Evolutionary conservation across 1,284 basidiomycete species (phyloP), one percentile per base, ranked within the genome.

Genomic region (Irpex rosettiformis): DNA sequence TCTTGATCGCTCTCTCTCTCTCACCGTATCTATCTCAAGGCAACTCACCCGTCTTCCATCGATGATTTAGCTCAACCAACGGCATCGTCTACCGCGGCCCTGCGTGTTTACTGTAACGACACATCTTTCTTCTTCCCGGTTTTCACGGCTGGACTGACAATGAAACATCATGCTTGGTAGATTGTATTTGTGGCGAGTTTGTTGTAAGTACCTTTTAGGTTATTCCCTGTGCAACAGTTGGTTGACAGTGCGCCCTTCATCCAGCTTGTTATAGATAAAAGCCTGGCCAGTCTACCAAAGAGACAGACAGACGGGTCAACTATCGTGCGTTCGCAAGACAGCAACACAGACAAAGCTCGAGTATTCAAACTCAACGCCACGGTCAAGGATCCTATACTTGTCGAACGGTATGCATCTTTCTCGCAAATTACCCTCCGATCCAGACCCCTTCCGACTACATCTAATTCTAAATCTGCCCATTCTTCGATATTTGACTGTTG

Each of bases 181-280:
- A 93, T 71, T 93, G 91, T 68, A 85, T 93, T 59, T 92, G 90
- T 71, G 90, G 89, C 67, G 89, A 92, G 72, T 92, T 92, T 66
- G 84, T 91, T 67, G 90, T 90, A 70, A 66, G 88, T 80, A 16
- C 58, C 21, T 47, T 52, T 18, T 21, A 27, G 33, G 48, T 30
- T 49, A 24, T 47, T 48, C 51, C 56, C n/a, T n/a, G n/a, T n/a
- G n/a, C n/a, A n/a, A n/a, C n/a, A n/a, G n/a, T n/a, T n/a, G n/a
- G n/a, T n/a, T n/a, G n/a, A n/a, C n/a, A n/a, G n/a, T n/a, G n/a
- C n/a, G n/a, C n/a, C n/a, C n/a, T n/a, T n/a, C 52, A 33, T 53
- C 18, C 66, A 93, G 90, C 87, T 93, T 62, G 91, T 93, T 25
- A 88, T 92, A 69, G 91, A 93, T 73, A 89, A 86, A 71, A 82